phyloP scores from a whole-genome alignment of 495 filamentous ascomycete species.

The Aspergillus nanangensis region DNA sequence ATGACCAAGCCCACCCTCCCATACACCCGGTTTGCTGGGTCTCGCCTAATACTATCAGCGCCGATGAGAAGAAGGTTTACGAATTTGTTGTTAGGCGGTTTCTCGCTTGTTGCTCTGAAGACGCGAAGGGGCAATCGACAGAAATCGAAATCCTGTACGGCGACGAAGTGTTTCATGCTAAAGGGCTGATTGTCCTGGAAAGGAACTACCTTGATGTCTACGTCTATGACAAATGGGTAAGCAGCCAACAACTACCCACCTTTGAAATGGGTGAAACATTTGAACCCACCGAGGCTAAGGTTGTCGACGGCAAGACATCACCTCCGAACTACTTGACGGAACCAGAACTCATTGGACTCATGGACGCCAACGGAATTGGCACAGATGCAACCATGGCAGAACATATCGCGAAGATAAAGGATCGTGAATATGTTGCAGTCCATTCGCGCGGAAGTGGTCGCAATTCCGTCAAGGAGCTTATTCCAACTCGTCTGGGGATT shows the following conservation, averaged over 20 bases:
- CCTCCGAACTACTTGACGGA: slow-evolving; percentile 87
- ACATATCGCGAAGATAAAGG: slow-evolving; percentile 93
- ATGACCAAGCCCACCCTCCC: slow-evolving; percentile 95
- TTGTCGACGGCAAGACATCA: slow-evolving; percentile 81
- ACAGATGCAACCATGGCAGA: slow-evolving; percentile 99
- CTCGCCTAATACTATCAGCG: slow-evolving; percentile 51
- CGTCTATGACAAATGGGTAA: slow-evolving; percentile 92
- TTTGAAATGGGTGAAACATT: slow-evolving; percentile 78
- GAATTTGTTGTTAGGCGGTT: slow-evolving; percentile 94
- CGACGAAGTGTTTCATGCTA: slow-evolving; percentile 72
- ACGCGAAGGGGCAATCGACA: slow-evolving; percentile 79
- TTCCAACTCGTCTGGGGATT: slow-evolving; percentile 84
- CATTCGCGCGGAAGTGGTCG: slow-evolving; percentile 50
- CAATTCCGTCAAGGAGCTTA: slow-evolving; percentile 72
- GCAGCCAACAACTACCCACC: slow-evolving; percentile 72
- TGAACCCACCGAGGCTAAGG: slow-evolving; percentile 82
- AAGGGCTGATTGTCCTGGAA: slow-evolving; percentile 80
- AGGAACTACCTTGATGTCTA: slow-evolving; percentile 95
- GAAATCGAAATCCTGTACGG: slow-evolving; percentile 85
- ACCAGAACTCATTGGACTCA: slow-evolving; percentile 92
- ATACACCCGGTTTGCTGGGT: slow-evolving; percentile 91
- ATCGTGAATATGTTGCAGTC: slow-evolving; percentile 74
- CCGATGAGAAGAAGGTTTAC: slow-evolving; percentile 73
- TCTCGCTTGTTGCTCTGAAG: slow-evolving; percentile 92
- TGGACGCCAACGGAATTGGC: slow-evolving; percentile 98